Evolutionary conservation across 306 rosid genomes (phyloP).

Genomic region (Nissolia schottii): DNA sequence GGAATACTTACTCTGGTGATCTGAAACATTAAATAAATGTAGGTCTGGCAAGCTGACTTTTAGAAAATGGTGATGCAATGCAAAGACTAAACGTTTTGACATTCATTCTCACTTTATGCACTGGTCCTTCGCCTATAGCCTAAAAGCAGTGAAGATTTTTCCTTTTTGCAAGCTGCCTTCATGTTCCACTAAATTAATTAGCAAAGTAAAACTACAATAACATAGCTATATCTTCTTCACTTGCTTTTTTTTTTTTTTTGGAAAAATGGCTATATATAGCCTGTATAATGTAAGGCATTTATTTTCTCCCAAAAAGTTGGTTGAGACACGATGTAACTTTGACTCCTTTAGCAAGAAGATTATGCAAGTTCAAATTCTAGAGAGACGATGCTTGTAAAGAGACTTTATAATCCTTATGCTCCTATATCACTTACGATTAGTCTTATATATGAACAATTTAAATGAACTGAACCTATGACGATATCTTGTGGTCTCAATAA

Average conservation of each 20-base stretch:
- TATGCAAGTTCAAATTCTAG: too few relatives aligned
- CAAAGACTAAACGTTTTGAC: background rate
- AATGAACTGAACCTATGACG: too few relatives aligned
- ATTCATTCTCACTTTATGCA: background rate
- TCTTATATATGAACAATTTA: too few relatives aligned
- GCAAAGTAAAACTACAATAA: background rate
- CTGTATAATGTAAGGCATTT: background rate
- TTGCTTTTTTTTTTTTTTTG: background rate
- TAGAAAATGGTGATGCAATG: background rate
- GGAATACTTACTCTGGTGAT: conserved; percentile 6
- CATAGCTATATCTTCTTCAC: background rate
- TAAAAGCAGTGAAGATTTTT: background rate
- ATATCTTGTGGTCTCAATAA: too few relatives aligned
- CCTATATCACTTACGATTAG: too few relatives aligned
- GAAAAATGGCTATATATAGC: background rate
- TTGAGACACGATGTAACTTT: too few relatives aligned
- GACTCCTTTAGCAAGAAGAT: too few relatives aligned
- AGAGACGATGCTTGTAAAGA: too few relatives aligned
- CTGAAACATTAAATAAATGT: conserved; percentile 26
- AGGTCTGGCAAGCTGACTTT: conserved; percentile 11
- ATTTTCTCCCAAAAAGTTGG: too few relatives aligned
- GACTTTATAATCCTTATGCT: too few relatives aligned
- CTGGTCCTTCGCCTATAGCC: background rate
- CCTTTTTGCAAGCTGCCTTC: background rate
- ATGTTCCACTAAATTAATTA: background rate